Percentiles rank a stretch among this genome's conserved stretches.
Conservation (phyloP, 768 basidiomycete species). For the Boletus tomentosulus region DNA sequence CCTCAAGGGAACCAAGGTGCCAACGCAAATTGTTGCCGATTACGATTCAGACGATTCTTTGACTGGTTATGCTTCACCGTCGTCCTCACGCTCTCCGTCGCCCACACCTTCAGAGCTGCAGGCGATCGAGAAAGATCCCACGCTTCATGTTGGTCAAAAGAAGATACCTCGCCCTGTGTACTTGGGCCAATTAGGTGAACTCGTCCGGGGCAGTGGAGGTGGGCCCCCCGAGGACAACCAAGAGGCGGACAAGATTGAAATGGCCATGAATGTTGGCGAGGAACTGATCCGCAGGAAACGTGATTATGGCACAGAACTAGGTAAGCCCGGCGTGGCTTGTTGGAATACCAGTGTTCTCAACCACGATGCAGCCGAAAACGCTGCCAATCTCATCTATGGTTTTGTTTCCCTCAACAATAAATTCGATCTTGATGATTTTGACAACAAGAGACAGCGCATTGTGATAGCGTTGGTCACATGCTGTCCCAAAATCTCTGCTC, state of each 20-base stretch:
- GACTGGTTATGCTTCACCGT: conserved; percentile 68
- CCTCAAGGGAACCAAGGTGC: background rate
- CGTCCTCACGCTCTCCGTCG: conserved; percentile 68
- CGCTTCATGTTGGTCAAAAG: conserved; percentile 63
- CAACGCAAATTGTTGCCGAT: conserved; percentile 23
- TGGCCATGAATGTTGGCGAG: conserved; percentile 77
- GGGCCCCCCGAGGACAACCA: conserved; percentile 52
- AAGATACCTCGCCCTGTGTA: conserved; percentile 85
- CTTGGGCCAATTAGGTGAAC: conserved; percentile 73
- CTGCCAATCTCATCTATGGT: conserved; percentile 72
- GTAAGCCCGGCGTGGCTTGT: conserved; percentile 35
- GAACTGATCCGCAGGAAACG: conserved; percentile 80
- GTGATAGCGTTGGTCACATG: conserved; percentile 78
- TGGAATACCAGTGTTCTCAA: conserved; percentile 4
- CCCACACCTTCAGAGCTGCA: conserved; percentile 79
- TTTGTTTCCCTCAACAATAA: conserved; percentile 76
- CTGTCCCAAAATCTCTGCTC: conserved; percentile 71
- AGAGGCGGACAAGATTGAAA: conserved; percentile 73
- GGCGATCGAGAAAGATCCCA: conserved; percentile 84
- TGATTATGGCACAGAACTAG: conserved; percentile 83
- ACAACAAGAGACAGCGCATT: conserved; percentile 68
- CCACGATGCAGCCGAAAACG: conserved; percentile 74
- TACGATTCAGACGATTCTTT: conserved; percentile 82
- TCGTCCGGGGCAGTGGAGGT: conserved; percentile 61
- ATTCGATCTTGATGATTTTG: conserved; percentile 79